Evolutionary conservation across 2,329 filamentous ascomycete genomes (phyloP), one percentile per base, ranked within the genome.

Genomic region (Dothideomycetidae sp.): DNA sequence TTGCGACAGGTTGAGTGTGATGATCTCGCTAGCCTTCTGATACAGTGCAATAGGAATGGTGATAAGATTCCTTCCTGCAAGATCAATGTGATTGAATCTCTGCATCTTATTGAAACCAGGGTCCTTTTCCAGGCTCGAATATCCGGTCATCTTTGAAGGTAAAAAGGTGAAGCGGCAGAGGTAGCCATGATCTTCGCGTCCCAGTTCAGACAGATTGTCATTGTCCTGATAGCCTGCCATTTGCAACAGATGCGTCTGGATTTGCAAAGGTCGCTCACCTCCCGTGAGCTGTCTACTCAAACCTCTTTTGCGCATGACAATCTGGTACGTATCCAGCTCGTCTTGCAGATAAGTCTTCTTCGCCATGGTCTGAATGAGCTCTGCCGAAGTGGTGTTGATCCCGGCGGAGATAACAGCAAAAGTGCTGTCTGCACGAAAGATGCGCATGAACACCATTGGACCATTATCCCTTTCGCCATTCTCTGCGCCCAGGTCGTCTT

Each of bases 131-230:
- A 81, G 66, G 42, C 70, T 75, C 30, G 78, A 64, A 45, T 64
- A 86, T 33, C 86, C 84, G 54, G 77, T 86, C 56, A 93, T 80
- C 51, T 88, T 82, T 13, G 81, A 79, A 11, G 88, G 86, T 41
- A 94, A 66, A 58, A 98, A 98, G 42, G 90, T 84, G 61, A 98
- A 96, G 4, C 90, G 81, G 54, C 86, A 93, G 10, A 98, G 70
- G 50, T 96, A 98, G 54, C 86, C 92, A 57, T 96, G 93, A 63
- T 98, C 90, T 58, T 98, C 90, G 40, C 90, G 76, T 17, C 90
- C 90, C 36, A 98, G 74, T 44, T 96, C 90, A 55, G 94, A 88
- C 31, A 98, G 75, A 28, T 75, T 76, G 57, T 98, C 90, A 39
- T 74, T 74, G 19, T 84, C 76, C 40, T 82, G 78, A 53, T 96